Evolutionary conservation across 2,329 filamentous ascomycete species (phyloP), one percentile per base, ranked within the genome.

Genomic region (Keithomyces neogunnii): DNA sequence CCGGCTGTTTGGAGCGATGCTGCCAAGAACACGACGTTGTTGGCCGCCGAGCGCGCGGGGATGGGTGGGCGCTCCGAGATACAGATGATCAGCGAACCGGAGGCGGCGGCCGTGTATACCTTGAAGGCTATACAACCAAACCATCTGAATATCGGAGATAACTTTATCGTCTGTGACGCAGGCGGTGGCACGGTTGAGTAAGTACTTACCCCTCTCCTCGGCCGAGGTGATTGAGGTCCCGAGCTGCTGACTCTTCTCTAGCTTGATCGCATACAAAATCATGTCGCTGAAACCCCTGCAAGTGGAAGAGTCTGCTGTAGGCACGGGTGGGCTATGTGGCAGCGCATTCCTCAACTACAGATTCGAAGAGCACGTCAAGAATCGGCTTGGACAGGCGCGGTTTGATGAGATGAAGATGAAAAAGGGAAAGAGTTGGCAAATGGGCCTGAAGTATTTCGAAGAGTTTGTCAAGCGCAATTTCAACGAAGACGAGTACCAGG

Each of bases 381-480:
- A 68, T 50, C 78, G 86, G 1, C 77, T 92, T 8, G 88, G 88
- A 1, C 73, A 77, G 38, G 77, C 77, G 35, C 73, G 78, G 3
- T 89, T 89, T 61, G 80, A 85, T 32, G 80, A 84, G 67, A 89
- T 92, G 84, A 86, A 87, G 63, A 66, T 80, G 49, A 88, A 87
- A 68, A 89, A 89, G 66, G 79, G 78, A 3, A 89, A 88, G 67
- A 88, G 84, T 1, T 91, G 87, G 86, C 86, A 85, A 64, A 85
- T 85, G 82, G 88, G 84, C 2, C 71, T 91, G 48, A 79, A 82
- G 51, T 90, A 89, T 62, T 92, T 89, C 66, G 88, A 92, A 60
- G 86, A 91, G 62, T 90, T 89, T 63, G 86, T 92, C 11, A 92
- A 92, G 69, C 78, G 88, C 11, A 90, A 89, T 61, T 92, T 91